These are phyloP conservation scores for Ascochyta koolunga DNA, from an alignment of 2,329 filamentous ascomycete genomes.

Conservation along the genomic window DNA sequence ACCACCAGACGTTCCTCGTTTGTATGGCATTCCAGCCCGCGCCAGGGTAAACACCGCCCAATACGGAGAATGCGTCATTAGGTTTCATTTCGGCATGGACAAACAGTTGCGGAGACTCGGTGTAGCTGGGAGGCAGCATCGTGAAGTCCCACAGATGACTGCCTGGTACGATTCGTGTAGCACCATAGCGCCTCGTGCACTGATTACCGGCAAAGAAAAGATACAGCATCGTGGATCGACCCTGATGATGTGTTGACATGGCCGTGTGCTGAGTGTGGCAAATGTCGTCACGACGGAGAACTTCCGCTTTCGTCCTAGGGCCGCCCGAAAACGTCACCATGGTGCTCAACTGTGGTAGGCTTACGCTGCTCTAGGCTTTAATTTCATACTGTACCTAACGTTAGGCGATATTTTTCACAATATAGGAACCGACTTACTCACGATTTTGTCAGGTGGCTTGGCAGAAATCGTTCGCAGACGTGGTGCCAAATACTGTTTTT, in stretches of 20 bases:
- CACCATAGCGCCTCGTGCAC: constrained; percentile 43
- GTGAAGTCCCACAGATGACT: constrained; percentile 44
- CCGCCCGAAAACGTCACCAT: constrained; percentile 33
- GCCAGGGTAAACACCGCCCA: constrained; percentile 45
- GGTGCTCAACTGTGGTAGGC: constrained; percentile 31
- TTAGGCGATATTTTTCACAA: not conserved
- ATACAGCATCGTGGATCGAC: constrained; percentile 34
- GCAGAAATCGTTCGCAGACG: constrained; percentile 17
- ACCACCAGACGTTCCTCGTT: constrained; percentile 44
- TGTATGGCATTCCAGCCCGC: constrained; percentile 42
- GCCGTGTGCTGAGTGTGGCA: constrained; percentile 30
- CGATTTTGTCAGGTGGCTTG: constrained; percentile 19
- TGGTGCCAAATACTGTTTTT: constrained; percentile 19
- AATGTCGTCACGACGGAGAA: constrained; percentile 37
- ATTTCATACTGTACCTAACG: constrained; percentile 7
- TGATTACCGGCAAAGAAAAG: constrained; percentile 46
- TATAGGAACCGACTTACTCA: constrained; percentile 6
- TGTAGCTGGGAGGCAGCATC: constrained; percentile 25
- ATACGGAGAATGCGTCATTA: constrained; percentile 48
- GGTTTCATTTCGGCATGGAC: constrained; percentile 39
- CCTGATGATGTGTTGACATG: constrained; percentile 17
- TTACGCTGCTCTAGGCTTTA: constrained; percentile 12
- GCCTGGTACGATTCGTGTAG: constrained; percentile 48
- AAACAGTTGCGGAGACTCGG: constrained; percentile 21
- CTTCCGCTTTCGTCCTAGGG: constrained; percentile 34